Conservation (phyloP, 345 rosid species). For the Bruguiera gymnorhiza region DNA sequence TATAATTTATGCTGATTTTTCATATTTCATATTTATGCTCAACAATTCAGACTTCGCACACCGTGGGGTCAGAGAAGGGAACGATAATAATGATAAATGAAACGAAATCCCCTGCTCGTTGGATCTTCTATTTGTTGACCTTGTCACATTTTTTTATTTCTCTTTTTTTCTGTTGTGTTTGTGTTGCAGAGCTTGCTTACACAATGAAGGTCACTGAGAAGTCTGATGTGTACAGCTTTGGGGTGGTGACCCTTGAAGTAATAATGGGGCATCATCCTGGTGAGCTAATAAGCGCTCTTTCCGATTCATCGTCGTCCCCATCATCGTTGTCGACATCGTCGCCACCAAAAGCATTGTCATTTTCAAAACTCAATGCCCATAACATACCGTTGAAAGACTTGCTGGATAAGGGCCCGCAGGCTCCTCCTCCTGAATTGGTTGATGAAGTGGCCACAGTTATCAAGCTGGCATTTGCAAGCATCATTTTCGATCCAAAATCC, state of each 20-base stretch:
- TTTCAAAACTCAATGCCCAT: neutral
- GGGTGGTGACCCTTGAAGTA: constrained; percentile 30
- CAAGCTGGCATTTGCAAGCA: constrained; percentile 24
- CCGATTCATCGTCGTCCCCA: neutral
- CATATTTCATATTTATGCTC: too few relatives aligned
- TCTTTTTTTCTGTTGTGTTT: neutral
- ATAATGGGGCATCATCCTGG: constrained; percentile 32
- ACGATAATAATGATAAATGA: too few relatives aligned
- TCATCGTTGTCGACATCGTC: neutral
- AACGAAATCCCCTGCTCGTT: too few relatives aligned
- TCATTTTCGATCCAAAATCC: constrained; percentile 18
- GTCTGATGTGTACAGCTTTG: constrained; percentile 37
- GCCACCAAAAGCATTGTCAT: neutral
- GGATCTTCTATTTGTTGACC: too few relatives aligned
- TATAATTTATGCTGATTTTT: neutral
- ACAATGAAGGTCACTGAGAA: constrained; percentile 34
- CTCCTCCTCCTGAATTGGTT: constrained; percentile 14
- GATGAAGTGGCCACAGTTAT: constrained; percentile 17
- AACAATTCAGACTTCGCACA: too few relatives aligned
- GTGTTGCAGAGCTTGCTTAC: constrained; percentile 35
- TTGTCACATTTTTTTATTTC: neutral
- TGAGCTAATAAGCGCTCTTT: constrained; percentile 13
- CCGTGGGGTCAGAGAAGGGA: too few relatives aligned
- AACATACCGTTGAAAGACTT: constrained; percentile 12
- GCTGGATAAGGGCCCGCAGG: constrained; percentile 27